Base-by-base conservation (phyloP, 306 rosid species). In the Myrica gale region DNA sequence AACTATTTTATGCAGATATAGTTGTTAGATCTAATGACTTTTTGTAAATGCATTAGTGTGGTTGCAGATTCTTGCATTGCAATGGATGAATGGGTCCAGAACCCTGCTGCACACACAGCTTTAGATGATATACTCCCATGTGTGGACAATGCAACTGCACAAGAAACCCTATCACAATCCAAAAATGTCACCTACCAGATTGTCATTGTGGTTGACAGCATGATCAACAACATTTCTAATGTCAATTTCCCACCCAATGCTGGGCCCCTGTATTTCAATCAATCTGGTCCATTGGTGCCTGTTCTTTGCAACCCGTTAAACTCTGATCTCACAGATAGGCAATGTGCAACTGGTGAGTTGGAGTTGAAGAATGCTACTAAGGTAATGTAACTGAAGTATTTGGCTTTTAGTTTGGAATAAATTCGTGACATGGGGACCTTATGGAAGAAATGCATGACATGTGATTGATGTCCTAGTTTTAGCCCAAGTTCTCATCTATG, bases 51-150 rank as follows among this genome's bases (percentile, higher is more conserved):
- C 63, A 41, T 72, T 41, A 94, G 98, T 82, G 91, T 62, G 79
- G 81, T 82, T 72, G 96, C 79, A 15, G 96, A 95, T 83, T 66
- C 96, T 10, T 92, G 97, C 79, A 91, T 92, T 57, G 88, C 96
- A 5, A 90, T 92, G 96, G 87, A 92, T 41, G 97, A 95, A 9
- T 95, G 98, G 97, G 87, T 87, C 50, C 74, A 72, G 74, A 83
- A 89, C 51, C 98, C 97, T 1, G 87, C 85, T 0, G 84, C 83
- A n/a, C 85, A 87, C 26, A 95, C 98, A 37, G 89, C 97, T 42
- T 63, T 95, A 67, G 98, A 95, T 76, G 92, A 90, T 15, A 80
- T 92, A 6, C 86, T 95, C 43, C 97, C 98, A 9, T 92, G 97
- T 7, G 95, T 90, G 76, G 90, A 90, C 43, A 87, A 87, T 9